These are phyloP conservation scores for Phaeolepiota aurea DNA, from an alignment of 768 basidiomycete genomes.

Conservation along the genomic window DNA sequence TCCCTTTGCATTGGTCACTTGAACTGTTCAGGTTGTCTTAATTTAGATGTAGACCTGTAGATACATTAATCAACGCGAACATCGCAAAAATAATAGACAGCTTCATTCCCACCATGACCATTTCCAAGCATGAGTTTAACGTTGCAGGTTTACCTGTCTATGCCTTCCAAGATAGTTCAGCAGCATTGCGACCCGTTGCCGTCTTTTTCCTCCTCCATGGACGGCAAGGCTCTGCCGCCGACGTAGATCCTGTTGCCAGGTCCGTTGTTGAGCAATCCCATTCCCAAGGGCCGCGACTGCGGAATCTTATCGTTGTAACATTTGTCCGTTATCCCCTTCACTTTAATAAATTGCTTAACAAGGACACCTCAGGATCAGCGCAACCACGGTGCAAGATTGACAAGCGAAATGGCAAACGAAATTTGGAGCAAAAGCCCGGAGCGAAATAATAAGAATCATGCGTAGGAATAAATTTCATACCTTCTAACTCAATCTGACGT, in stretches of 20 bases:
- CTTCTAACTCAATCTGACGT: background rate
- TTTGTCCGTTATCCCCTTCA: constrained; percentile 20
- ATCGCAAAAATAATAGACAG: background rate
- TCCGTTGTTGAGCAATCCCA: constrained; percentile 14
- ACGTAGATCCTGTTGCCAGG: constrained; percentile 18
- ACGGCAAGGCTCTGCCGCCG: constrained; percentile 20
- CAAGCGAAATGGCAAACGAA: constrained; percentile 23
- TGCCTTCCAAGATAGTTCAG: constrained; percentile 18
- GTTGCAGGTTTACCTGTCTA: constrained; percentile 29
- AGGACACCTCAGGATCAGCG: constrained; percentile 29
- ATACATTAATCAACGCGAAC: background rate
- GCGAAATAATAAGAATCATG: constrained; percentile 28
- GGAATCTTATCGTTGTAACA: constrained; percentile 25
- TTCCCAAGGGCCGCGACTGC: constrained; percentile 4
- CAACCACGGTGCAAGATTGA: constrained; percentile 33
- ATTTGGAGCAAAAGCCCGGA: constrained; percentile 22
- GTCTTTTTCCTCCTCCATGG: constrained; percentile 38
- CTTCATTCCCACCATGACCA: constrained; percentile 4
- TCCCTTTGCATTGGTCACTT: background rate
- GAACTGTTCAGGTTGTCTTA: background rate
- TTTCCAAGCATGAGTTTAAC: constrained; percentile 14
- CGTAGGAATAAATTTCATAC: constrained; percentile 22
- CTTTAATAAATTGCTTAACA: background rate
- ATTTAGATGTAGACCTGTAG: background rate
- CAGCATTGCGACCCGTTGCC: constrained; percentile 16